phyloP scores from a whole-genome alignment of 805 yeast species.

The Starmerella floris region DNA sequence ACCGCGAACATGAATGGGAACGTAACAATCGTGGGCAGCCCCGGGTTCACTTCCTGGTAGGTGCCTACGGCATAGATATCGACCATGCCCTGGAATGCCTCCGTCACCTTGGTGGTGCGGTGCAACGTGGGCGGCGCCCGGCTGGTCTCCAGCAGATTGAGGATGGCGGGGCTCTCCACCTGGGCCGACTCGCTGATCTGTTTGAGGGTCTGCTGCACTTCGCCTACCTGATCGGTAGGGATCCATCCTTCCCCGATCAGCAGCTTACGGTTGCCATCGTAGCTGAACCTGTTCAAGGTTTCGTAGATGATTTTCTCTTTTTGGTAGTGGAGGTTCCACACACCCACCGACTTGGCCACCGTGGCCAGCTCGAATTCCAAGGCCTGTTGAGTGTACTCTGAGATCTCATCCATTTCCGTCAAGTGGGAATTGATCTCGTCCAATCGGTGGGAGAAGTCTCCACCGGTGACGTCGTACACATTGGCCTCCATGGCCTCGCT shows the following conservation, averaged over 20 bases:
- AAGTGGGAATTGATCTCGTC: constrained; percentile 36
- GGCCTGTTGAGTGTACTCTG: constrained; percentile 53
- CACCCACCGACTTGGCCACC: constrained; percentile 57
- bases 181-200: constrained; percentile 42
- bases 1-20: constrained; percentile 98
- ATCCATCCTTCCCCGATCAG: constrained; percentile 95
- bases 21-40: constrained; percentile 83
- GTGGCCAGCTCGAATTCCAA: constrained; percentile 65
- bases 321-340: constrained; percentile 56
- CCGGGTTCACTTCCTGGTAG: constrained; percentile 92
- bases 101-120: constrained; percentile 86
- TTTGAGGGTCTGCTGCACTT: constrained; percentile 54
- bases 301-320: constrained; percentile 77
- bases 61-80: constrained; percentile 93
- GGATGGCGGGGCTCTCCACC: constrained; percentile 34
- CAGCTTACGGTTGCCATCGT: constrained; percentile 72
- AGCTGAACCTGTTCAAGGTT: constrained; percentile 64
- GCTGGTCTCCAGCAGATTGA: constrained; percentile 49
- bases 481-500: constrained; percentile 83
- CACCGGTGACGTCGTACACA: constrained; percentile 44
- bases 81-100: constrained; percentile 82
- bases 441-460: constrained; percentile 26
- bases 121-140: constrained; percentile 87
- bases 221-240: constrained; percentile 60
- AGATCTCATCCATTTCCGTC: constrained; percentile 45